Conservation (phyloP, 2,329 filamentous ascomycete species). For the Aspergillus novofumigatus region DNA sequence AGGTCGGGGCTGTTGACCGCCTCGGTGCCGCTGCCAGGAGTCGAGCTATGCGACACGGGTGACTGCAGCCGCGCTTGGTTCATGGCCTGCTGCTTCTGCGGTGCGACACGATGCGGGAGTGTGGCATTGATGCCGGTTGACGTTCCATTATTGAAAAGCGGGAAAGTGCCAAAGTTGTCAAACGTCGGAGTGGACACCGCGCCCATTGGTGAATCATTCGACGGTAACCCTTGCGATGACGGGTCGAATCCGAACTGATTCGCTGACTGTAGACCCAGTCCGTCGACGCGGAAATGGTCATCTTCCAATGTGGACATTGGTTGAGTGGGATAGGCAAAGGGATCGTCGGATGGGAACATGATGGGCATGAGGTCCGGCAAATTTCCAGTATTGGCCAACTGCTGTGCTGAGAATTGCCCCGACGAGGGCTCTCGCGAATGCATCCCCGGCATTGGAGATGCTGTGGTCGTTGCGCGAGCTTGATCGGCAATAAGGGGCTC, state of each 20-base stretch:
- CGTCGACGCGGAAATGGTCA: slow-evolving; percentile 36
- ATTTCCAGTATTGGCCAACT: slow-evolving; percentile 28
- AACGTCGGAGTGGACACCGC: slow-evolving; percentile 20
- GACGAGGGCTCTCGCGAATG: slow-evolving; percentile 21
- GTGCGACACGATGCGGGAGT: slow-evolving; percentile 25
- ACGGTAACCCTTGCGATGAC: slow-evolving; percentile 12
- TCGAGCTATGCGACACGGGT: slow-evolving; percentile 30
- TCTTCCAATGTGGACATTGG: slow-evolving; percentile 46
- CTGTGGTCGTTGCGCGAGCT: slow-evolving; percentile 15
- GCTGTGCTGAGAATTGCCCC: slow-evolving; percentile 28
- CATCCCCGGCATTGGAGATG: slow-evolving; percentile 17
- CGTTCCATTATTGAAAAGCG: slow-evolving; percentile 20
- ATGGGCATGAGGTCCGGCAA: slow-evolving; percentile 48
- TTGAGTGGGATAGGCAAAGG: slow-evolving; percentile 49
- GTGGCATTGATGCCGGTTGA: slow-evolving; percentile 21
- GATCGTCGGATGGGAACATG: slow-evolving; percentile 49
- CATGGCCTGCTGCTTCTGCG: slow-evolving; percentile 13
- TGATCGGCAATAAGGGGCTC: slow-evolving; percentile 23
- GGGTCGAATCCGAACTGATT: slow-evolving; percentile 22
- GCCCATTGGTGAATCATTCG: slow-evolving; percentile 13
- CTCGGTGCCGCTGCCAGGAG: slow-evolving; percentile 23
- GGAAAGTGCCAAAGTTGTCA: slow-evolving; percentile 25
- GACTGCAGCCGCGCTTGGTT: slow-evolving; percentile 29
- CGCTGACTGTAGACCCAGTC: slow-evolving; percentile 7
- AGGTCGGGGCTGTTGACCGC: slow-evolving; percentile 37